Conservation (phyloP, 352 stramenopile genomes). For the Phytophthora foliorum region DNA sequence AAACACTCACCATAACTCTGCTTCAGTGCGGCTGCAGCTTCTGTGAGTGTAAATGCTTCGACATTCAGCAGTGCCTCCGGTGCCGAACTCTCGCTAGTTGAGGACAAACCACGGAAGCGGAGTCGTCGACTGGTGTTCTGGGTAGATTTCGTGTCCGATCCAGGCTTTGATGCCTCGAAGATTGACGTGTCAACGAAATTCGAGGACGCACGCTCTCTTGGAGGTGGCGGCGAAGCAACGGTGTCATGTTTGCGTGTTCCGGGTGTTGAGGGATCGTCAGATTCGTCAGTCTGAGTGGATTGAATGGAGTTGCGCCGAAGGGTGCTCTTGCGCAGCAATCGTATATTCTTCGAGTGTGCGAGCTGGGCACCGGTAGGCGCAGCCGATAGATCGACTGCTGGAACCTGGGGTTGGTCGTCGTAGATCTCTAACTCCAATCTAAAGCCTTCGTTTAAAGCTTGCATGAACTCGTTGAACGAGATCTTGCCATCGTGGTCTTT, state of each 20-base stretch:
- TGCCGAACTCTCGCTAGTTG: constrained; percentile 42
- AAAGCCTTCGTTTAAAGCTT: constrained; percentile 79
- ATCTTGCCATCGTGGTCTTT: constrained; percentile 73
- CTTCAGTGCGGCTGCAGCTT: constrained; percentile 57
- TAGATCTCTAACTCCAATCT: constrained; percentile 82
- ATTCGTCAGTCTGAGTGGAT: constrained; percentile 17
- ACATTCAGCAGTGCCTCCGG: constrained; percentile 62
- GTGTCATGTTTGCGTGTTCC: constrained; percentile 20
- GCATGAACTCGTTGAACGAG: constrained; percentile 85
- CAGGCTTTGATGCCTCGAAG: constrained; percentile 29
- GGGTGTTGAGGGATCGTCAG: constrained; percentile 20
- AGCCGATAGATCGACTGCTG: constrained; percentile 20
- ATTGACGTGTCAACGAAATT: constrained; percentile 47
- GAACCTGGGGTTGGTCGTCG: constrained; percentile 48
- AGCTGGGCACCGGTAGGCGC: constrained; percentile 16
- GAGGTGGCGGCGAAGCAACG: constrained; percentile 15
- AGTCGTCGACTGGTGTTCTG: constrained; percentile 19
- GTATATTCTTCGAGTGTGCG: constrained; percentile 21
- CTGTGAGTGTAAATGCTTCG: constrained; percentile 68
- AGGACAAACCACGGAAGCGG: constrained; percentile 39
- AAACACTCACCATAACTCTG: constrained; percentile 66
- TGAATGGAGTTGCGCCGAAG: constrained; percentile 28
- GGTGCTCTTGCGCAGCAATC: constrained; percentile 24
- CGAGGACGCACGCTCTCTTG: constrained; percentile 21
- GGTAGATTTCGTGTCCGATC: constrained; percentile 5